phyloP scores from a whole-genome alignment of 2,329 filamentous ascomycete species.

The Cordyceps sp. region DNA sequence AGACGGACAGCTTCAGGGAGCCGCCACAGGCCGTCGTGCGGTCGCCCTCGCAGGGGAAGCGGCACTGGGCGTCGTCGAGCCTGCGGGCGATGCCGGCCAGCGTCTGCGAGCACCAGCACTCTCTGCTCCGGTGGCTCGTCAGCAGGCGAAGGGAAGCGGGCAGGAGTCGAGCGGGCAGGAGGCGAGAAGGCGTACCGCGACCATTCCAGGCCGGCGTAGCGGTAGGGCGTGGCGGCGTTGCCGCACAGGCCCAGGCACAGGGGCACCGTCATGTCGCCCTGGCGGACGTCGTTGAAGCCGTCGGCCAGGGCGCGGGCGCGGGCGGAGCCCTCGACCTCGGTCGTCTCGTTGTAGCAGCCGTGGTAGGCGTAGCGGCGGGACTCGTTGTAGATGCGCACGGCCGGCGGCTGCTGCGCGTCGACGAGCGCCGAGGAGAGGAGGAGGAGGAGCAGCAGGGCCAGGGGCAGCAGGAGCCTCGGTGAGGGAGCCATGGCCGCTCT shows the following conservation, averaged over 20 bases:
- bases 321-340: constrained; percentile 21
- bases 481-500: too few species aligned
- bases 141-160: too few species aligned
- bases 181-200: constrained; percentile 17
- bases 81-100: constrained; percentile 28
- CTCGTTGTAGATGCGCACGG: constrained; percentile 18
- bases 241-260: constrained; percentile 34
- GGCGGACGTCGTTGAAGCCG: constrained; percentile 20
- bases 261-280: constrained; percentile 32
- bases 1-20: constrained; percentile 28
- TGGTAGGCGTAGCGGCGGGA: constrained; percentile 27
- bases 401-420: constrained; percentile 4
- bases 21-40: constrained; percentile 36
- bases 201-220: constrained; percentile 39
- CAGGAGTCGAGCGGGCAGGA: not conserved
- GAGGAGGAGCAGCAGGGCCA: constrained; percentile 3
- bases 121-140: too few species aligned
- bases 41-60: constrained; percentile 36
- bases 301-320: constrained; percentile 28
- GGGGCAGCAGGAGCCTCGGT: constrained; percentile 3
- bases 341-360: constrained; percentile 45
- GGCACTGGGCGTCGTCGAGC: constrained; percentile 29
- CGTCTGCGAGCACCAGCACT: constrained; percentile 41
- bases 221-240: constrained; percentile 19
- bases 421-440: too few species aligned